Percentiles rank a stretch among this genome's conserved stretches.
phyloP scores from a whole-genome alignment of 164 flowering plant species.

The Nelumbo lutea region DNA sequence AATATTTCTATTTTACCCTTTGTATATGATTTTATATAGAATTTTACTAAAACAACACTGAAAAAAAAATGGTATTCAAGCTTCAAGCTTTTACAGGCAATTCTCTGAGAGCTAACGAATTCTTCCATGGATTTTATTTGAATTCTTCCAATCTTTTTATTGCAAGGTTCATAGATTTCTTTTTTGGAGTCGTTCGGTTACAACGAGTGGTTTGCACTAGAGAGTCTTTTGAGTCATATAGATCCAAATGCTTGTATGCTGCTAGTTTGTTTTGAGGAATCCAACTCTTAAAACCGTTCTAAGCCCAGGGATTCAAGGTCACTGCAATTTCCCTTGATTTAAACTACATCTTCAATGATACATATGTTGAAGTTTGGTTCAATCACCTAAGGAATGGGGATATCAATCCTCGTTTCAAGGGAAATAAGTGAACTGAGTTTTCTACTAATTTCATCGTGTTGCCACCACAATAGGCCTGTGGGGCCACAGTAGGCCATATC shows the following conservation, averaged over 20 bases:
- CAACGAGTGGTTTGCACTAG: conserved; percentile 47
- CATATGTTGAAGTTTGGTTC: conserved; percentile 62
- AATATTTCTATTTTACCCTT: too few relatives aligned
- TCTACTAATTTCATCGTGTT: too few relatives aligned
- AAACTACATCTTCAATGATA: conserved; percentile 46
- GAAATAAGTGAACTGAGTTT: conserved; percentile 30
- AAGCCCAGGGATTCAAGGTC: conserved; percentile 39
- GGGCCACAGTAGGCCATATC: conserved; percentile 95
- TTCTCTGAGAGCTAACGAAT: conserved; percentile 38
- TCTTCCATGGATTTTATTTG: conserved; percentile 28
- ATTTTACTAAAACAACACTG: too few relatives aligned
- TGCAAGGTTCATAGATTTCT: conserved; percentile 71
- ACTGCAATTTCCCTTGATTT: conserved; percentile 64
- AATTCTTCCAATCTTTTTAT: conserved; percentile 19
- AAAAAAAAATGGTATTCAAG: too few relatives aligned
- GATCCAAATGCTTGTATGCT: conserved; percentile 65
- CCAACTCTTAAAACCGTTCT: conserved; percentile 44
- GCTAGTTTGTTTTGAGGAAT: conserved; percentile 53
- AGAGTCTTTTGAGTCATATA: conserved; percentile 57
- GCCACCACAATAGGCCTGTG: too few relatives aligned
- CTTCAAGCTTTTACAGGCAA: conserved; percentile 16
- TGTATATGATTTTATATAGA: too few relatives aligned
- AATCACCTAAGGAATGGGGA: conserved; percentile 40
- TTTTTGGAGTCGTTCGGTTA: conserved; percentile 50
- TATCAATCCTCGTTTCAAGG: conserved; percentile 73